These are phyloP conservation scores for Anthracocystis walkeri DNA, from an alignment of 1,284 basidiomycete species.

Conservation along the genomic window DNA sequence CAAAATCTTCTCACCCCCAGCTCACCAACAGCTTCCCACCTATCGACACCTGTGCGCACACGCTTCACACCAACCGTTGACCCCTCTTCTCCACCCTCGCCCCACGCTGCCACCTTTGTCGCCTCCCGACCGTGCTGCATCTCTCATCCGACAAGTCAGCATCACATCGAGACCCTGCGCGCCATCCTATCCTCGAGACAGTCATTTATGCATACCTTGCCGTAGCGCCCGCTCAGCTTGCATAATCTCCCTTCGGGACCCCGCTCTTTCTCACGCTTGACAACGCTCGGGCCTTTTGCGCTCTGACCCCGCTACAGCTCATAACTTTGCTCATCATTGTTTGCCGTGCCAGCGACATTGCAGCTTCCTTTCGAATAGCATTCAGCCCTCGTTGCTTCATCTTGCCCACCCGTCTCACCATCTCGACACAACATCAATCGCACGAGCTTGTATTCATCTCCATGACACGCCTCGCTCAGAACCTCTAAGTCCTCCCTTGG, in stretches of 20 bases:
- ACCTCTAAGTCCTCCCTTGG: not conserved
- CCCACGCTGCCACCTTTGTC: not conserved
- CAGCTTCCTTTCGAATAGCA: not conserved
- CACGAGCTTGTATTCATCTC: not conserved
- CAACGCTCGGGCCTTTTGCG: too few species aligned
- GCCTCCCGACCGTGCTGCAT: not conserved
- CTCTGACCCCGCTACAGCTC: too few species aligned
- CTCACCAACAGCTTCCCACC: not conserved
- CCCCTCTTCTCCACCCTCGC: not conserved
- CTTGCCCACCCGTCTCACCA: not conserved
- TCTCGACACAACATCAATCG: not conserved
- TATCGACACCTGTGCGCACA: slow-evolving; percentile 1
- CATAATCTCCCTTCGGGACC: too few species aligned
- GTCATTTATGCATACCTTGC: too few species aligned
- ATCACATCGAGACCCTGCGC: not conserved
- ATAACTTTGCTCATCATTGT: not conserved
- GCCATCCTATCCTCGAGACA: not conserved
- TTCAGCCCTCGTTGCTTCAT: slow-evolving; percentile 4
- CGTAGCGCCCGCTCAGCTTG: too few species aligned
- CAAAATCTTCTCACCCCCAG: not conserved
- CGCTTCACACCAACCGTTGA: slow-evolving; percentile 1
- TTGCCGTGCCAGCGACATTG: not conserved
- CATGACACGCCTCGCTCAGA: slow-evolving; percentile 1
- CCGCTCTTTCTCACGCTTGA: too few species aligned
- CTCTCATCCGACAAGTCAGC: too few species aligned